phyloP scores from a whole-genome alignment of 1,139 yeast species.

The Yamadazyma mexicana region DNA sequence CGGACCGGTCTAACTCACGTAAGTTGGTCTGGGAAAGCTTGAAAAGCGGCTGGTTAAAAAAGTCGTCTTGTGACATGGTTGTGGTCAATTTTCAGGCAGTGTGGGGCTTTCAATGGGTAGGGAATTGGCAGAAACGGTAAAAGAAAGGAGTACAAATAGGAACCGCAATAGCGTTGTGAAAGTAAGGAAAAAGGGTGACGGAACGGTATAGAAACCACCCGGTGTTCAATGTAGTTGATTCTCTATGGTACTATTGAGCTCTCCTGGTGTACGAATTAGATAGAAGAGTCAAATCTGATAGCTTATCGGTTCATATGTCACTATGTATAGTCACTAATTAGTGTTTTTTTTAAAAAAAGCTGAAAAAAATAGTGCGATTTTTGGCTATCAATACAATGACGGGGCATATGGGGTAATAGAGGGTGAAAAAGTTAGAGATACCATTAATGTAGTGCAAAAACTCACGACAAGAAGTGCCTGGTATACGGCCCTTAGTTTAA shows the following conservation, averaged over 20 bases:
- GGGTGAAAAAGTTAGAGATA: too few species aligned
- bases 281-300: not conserved
- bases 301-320: not conserved
- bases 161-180: too few species aligned
- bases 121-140: not conserved
- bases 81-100: not conserved
- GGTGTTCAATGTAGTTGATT: not conserved
- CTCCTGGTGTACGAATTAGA: not conserved
- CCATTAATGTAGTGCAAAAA: too few species aligned
- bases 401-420: too few species aligned
- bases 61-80: slow-evolving; percentile 10
- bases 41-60: slow-evolving; percentile 27
- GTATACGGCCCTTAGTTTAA: too few species aligned
- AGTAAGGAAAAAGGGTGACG: not conserved
- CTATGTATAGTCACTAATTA: not conserved
- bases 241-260: not conserved
- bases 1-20: slow-evolving; percentile 29
- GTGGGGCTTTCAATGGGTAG: not conserved
- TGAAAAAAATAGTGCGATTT: too few species aligned
- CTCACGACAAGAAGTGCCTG: too few species aligned
- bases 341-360: too few species aligned
- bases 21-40: slow-evolving; percentile 22
- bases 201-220: not conserved
- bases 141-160: not conserved
- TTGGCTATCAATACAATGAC: too few species aligned